Evolutionary conservation across 768 basidiomycete genomes (phyloP).

Genomic region (Dioszegia crocea): DNA sequence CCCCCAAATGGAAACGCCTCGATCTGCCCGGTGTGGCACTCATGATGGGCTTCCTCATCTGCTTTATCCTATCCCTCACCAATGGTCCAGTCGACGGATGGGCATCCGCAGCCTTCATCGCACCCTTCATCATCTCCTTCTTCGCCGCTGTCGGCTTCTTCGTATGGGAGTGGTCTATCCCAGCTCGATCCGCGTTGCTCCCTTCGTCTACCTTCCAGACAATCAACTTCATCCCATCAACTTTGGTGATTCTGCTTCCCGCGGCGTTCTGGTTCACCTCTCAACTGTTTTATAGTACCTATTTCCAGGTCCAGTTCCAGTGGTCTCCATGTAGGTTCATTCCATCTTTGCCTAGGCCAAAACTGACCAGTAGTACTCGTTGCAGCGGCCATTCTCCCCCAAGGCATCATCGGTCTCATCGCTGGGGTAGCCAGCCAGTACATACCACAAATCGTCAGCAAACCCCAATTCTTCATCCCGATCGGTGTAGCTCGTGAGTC

Average conservation of each 20-base stretch:
- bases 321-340: constrained; percentile 20
- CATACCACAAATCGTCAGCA: constrained; percentile 34
- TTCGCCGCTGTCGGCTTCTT: constrained; percentile 54
- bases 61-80: constrained; percentile 46
- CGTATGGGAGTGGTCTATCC: constrained; percentile 54
- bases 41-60: constrained; percentile 40
- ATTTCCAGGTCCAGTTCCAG: constrained; percentile 26
- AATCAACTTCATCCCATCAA: constrained; percentile 37
- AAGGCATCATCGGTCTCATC: constrained; percentile 34
- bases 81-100: constrained; percentile 57
- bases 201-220: constrained; percentile 36
- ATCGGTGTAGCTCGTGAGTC: constrained; percentile 13
- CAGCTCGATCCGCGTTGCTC: constrained; percentile 50
- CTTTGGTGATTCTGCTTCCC: constrained; percentile 25
- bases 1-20: constrained; percentile 39
- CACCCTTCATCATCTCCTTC: constrained; percentile 55
- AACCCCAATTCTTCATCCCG: constrained; percentile 26
- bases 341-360: constrained; percentile 9
- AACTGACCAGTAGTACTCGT: constrained; percentile 21
- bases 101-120: constrained; percentile 54
- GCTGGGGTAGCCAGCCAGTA: constrained; percentile 26
- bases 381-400: constrained; percentile 40
- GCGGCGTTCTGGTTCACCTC: constrained; percentile 44
- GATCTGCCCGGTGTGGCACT: constrained; percentile 46
- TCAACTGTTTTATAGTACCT: constrained; percentile 37